Conservation (phyloP, 2,329 filamentous ascomycete species). For the Colletotrichum cuscutae region DNA sequence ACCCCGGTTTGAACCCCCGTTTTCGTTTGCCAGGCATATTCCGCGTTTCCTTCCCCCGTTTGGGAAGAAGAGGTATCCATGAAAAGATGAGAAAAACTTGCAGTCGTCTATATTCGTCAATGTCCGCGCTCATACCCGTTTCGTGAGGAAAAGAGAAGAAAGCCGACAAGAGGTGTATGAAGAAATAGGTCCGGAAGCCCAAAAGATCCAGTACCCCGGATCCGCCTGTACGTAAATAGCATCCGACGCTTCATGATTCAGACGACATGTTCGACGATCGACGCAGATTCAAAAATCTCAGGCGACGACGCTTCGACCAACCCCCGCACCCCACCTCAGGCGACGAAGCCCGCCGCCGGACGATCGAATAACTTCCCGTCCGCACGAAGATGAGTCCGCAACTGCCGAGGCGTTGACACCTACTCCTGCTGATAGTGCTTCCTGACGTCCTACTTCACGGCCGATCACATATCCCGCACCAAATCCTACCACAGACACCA, state of each 20-base stretch:
- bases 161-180: neutral
- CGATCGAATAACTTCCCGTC: slow-evolving; percentile 63
- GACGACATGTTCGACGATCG: slow-evolving; percentile 7
- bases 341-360: slow-evolving; percentile 62
- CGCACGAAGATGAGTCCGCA: slow-evolving; percentile 59
- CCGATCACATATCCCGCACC: slow-evolving; percentile 76
- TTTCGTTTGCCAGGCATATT: slow-evolving; percentile 28
- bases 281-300: slow-evolving; percentile 37
- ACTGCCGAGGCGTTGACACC: slow-evolving; percentile 54
- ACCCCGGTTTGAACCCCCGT: slow-evolving; percentile 3
- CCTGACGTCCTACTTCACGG: slow-evolving; percentile 72
- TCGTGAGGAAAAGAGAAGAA: slow-evolving; percentile 13
- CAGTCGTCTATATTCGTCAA: slow-evolving; percentile 29
- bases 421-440: slow-evolving; percentile 58
- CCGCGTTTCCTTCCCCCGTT: slow-evolving; percentile 5
- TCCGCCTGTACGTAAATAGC: slow-evolving; percentile 30
- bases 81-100: neutral
- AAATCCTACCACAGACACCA: slow-evolving; percentile 76
- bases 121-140: slow-evolving; percentile 16
- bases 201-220: slow-evolving; percentile 7
- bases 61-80: slow-evolving; percentile 30
- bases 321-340: slow-evolving; percentile 63
- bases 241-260: slow-evolving; percentile 30
- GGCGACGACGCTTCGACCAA: slow-evolving; percentile 62
- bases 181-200: neutral